Conservation (phyloP, 163 green algal genomes). For the Chloromonas sp. region DNA sequence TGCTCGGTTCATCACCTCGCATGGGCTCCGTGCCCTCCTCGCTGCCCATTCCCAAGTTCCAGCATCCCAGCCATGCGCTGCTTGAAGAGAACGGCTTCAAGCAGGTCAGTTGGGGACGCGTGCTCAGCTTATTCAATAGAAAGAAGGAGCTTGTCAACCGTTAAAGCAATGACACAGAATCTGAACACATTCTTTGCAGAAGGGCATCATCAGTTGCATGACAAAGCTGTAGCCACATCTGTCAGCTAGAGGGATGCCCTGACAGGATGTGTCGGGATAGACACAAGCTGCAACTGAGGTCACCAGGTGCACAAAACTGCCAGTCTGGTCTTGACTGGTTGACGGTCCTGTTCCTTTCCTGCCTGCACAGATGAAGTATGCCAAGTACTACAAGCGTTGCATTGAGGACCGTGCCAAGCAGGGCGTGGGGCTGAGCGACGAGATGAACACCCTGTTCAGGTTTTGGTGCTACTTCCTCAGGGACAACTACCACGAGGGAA, state of each 20-base stretch:
- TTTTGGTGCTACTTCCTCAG: slow-evolving; percentile 97
- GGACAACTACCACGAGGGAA: slow-evolving; percentile 83
- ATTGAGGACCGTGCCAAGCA: slow-evolving; percentile 67
- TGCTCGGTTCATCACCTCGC: slow-evolving; percentile 33
- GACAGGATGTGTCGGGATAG: too few relatives aligned
- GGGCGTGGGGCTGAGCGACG: slow-evolving; percentile 60
- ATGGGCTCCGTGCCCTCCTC: slow-evolving; percentile 25
- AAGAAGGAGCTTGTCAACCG: too few relatives aligned
- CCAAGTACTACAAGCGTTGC: slow-evolving; percentile 76
- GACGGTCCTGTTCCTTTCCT: too few relatives aligned
- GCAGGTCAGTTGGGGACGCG: slow-evolving; percentile 44
- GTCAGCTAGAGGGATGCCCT: too few relatives aligned
- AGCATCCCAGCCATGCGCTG: slow-evolving; percentile 83
- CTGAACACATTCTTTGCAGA: too few relatives aligned
- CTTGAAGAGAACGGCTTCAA: slow-evolving; percentile 86
- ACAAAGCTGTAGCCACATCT: too few relatives aligned
- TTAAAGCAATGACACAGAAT: too few relatives aligned
- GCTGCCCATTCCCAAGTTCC: slow-evolving; percentile 70
- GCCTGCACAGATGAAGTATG: slow-evolving; percentile 59
- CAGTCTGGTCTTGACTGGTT: too few relatives aligned
- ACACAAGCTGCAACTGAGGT: too few relatives aligned
- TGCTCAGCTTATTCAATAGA: too few relatives aligned
- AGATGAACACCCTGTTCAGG: slow-evolving; percentile 96
- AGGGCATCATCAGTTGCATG: too few relatives aligned
- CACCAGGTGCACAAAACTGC: too few relatives aligned